phyloP scores from a whole-genome alignment of 768 basidiomycete genomes.

The Tulasnella sp. region DNA sequence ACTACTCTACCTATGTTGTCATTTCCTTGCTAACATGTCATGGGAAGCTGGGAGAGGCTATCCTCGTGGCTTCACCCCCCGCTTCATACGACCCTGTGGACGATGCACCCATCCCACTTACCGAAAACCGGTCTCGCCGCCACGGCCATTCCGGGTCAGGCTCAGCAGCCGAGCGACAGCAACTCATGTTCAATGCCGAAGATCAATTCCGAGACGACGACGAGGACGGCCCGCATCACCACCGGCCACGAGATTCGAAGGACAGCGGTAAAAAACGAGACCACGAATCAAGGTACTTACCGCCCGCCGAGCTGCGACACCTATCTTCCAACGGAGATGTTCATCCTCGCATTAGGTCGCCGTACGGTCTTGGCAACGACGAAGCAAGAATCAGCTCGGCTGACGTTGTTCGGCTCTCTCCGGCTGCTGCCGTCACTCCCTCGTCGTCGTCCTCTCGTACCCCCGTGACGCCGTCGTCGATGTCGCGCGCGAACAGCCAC shows the following conservation, averaged over 20 bases:
- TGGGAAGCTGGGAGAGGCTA: constrained; percentile 74
- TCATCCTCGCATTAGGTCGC: constrained; percentile 5
- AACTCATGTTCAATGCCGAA: constrained; percentile 26
- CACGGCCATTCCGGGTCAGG: background rate
- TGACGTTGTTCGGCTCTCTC: background rate
- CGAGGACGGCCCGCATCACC: too few relatives aligned
- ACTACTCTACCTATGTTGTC: background rate
- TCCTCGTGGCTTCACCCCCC: constrained; percentile 57
- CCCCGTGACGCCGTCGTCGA: background rate
- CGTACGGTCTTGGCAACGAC: constrained; percentile 8
- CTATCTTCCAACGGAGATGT: constrained; percentile 11
- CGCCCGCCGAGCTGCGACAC: constrained; percentile 13
- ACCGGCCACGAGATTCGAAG: constrained; percentile 2
- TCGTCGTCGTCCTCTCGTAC: background rate
- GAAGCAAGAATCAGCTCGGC: background rate
- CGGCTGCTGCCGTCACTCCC: too few relatives aligned
- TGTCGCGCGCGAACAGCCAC: background rate
- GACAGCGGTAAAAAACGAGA: background rate
- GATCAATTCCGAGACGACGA: constrained; percentile 17
- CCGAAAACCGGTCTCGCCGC: constrained; percentile 1
- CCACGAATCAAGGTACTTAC: constrained; percentile 2
- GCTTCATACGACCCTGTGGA: constrained; percentile 34
- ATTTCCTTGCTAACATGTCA: constrained; percentile 30
- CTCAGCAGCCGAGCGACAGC: constrained; percentile 25
- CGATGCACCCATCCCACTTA: constrained; percentile 17